Evolutionary conservation across 441 rosid genomes (phyloP).

Genomic region (Raphanus hybrid): DNA sequence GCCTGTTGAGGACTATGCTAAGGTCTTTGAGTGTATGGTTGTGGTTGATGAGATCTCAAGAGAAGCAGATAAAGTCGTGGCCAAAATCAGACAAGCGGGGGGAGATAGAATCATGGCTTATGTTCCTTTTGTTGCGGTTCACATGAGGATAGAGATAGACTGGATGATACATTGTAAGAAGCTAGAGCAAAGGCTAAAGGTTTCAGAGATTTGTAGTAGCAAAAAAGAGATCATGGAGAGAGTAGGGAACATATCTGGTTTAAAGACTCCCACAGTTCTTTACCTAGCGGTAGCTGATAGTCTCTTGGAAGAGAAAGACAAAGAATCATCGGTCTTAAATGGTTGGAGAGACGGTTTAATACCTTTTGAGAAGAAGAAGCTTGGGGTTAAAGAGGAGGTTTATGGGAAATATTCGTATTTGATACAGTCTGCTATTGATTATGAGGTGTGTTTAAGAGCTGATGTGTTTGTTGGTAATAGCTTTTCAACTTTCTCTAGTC

Average conservation of each 20-base stretch:
- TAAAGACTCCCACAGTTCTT: conserved; percentile 57
- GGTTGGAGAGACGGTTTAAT: conserved; percentile 82
- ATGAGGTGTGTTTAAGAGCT: conserved; percentile 87
- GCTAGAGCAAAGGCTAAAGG: conserved; percentile 66
- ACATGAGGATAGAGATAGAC: conserved; percentile 96
- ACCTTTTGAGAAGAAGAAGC: conserved; percentile 83
- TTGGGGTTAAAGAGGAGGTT: conserved; percentile 62
- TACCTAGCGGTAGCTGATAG: conserved; percentile 90
- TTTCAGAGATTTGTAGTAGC: conserved; percentile 83
- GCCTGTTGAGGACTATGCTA: conserved; percentile 89
- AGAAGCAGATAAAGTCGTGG: conserved; percentile 81
- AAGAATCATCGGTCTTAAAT: conserved; percentile 66
- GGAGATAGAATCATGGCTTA: neutral
- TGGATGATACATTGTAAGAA: conserved; percentile 99
- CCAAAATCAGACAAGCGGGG: conserved; percentile 57
- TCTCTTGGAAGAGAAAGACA: conserved; percentile 53
- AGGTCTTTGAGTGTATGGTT: conserved; percentile 80
- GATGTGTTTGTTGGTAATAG: conserved; percentile 91
- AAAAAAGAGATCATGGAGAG: conserved; percentile 74
- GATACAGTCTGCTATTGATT: conserved; percentile 90
- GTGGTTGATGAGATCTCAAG: conserved; percentile 70
- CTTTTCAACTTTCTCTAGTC: conserved; percentile 95
- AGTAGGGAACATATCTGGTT: conserved; percentile 66
- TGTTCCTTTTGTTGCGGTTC: conserved; percentile 75
- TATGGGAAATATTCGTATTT: conserved; percentile 81